Base-by-base conservation (phyloP, 805 yeast species). In the Hermanozyma aechmeae region DNA sequence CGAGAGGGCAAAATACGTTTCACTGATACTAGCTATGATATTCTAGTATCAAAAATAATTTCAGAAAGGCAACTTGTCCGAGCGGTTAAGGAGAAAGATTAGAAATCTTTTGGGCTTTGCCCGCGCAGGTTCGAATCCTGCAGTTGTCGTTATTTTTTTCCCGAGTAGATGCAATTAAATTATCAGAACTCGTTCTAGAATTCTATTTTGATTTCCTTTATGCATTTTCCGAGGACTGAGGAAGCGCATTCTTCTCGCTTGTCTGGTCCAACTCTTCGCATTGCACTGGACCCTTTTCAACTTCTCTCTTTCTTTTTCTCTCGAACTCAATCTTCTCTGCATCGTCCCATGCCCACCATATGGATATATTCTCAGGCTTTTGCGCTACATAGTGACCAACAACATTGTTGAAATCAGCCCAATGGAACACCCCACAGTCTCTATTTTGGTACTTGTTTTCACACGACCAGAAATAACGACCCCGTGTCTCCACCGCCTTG, bases 91-190 rank as follows among this genome's bases (percentile, higher is more conserved):
- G 79, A 76, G 79, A 65, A 61, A 72, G 79, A 70, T 76, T 74
- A 78, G 76, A 74, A 75, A 65, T 65, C 78, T 72, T 61, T 68
- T 73, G 79, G 78, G 79, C 69, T 71, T 63, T 67, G 73, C 79
- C 78, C 79, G 78, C 80, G 78, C 77, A 68, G 79, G 80, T 71
- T 73, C 79, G 76, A 73, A 54, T 72, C 79, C 79, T 73, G 79
- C 76, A 68, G 78, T 67, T 72, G 77, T 71, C 78, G 77, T 33
- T 50, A 43, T 46, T 48, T 59, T 56, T 59, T 59, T 50, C n/a
- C n/a, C n/a, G n/a, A n/a, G n/a, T n/a, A n/a, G n/a, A n/a, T n/a
- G n/a, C n/a, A n/a, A n/a, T n/a, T n/a, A n/a, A n/a, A n/a, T n/a
- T n/a, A n/a, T n/a, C n/a, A n/a, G n/a, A n/a, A n/a, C n/a, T n/a